A percentile compares a stretch with the other conserved stretches of the same genome.
phyloP scores from a whole-genome alignment of 208 protist species.

The Angomonas desouzai region DNA sequence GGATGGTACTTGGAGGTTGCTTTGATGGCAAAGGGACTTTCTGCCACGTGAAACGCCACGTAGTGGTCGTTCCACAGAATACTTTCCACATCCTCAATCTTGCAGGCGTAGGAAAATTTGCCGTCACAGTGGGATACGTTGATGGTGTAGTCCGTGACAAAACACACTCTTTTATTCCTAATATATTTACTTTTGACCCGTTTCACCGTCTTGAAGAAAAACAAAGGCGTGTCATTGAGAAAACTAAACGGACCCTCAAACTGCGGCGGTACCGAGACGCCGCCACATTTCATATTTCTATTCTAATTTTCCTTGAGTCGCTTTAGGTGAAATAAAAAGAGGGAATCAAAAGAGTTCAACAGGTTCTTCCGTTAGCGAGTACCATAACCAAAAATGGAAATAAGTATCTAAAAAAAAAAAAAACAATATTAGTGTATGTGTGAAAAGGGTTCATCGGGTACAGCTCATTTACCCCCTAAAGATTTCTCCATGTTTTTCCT shows the following conservation, averaged over 20 bases:
- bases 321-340: too few species aligned
- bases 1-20: constrained; percentile 25
- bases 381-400: constrained; percentile 6
- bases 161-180: constrained; percentile 26
- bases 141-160: constrained; percentile 38
- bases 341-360: too few species aligned
- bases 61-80: constrained; percentile 14
- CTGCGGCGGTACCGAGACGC: background rate
- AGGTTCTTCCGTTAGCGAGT: too few species aligned
- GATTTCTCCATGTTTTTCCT: constrained; percentile 39
- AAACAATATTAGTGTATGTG: background rate
- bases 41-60: constrained; percentile 32
- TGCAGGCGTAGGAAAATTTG: constrained; percentile 25
- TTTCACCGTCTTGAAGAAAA: background rate
- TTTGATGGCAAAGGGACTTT: constrained; percentile 22
- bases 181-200: background rate
- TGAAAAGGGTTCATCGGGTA: background rate
- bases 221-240: background rate
- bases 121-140: constrained; percentile 21
- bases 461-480: constrained; percentile 21
- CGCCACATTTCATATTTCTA: background rate
- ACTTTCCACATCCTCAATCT: constrained; percentile 33
- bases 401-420: constrained; percentile 7
- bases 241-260: constrained; percentile 3
- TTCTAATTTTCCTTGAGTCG: background rate